Base-by-base conservation (phyloP, 2,329 filamentous ascomycete genomes). In the Lachnum nothofagi region DNA sequence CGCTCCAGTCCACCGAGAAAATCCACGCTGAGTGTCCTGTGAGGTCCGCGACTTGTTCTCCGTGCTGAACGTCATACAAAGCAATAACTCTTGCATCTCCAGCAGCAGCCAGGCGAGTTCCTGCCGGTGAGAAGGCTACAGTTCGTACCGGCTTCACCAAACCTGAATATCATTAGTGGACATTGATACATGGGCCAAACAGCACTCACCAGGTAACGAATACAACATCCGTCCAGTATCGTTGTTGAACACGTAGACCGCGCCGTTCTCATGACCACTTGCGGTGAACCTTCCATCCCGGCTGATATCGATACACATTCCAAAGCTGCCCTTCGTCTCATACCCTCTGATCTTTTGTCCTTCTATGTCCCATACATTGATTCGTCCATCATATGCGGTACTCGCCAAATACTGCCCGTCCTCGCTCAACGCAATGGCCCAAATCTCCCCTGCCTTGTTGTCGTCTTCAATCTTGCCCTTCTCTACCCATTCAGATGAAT, bases 201-300 rank as follows among this genome's bases (percentile, higher is more conserved):
- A 35, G 9, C 3, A 62, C 75, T 53, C 71, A 87, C 87, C 85
- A 46, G 88, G 84, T 20, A 98, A 74, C 6, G 89, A 93, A 68
- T 95, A 91, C 10, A 88, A 75, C 60, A 98, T 80, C 46, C 88
- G 81, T 3, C 88, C 88, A 0, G 86, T 89, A 59, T 90, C 85
- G 62, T 95, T 97, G 72, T 90, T 91, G 76, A 97, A 98, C 53
- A 98, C 82, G 70, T 96, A 96, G 54, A 97, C 80, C 10, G 83
- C 84, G 14, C 93, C 93, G 62, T 87, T 95, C 66, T 95, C 87
- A 69, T 98, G 91, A 0, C 93, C 93, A 44, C 86, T 94, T 3
- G 91, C 91, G 24, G 91, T 94, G 67, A 89, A 86, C 54, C 80
- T 83, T 45, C 91, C 91, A 67, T 98, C 86, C 17, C 72, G 69